A percentile compares a stretch with the other conserved stretches of the same genome.
Evolutionary conservation across 1,139 yeast genomes (phyloP).

Genomic region (Yamadazyma diospyri): DNA sequence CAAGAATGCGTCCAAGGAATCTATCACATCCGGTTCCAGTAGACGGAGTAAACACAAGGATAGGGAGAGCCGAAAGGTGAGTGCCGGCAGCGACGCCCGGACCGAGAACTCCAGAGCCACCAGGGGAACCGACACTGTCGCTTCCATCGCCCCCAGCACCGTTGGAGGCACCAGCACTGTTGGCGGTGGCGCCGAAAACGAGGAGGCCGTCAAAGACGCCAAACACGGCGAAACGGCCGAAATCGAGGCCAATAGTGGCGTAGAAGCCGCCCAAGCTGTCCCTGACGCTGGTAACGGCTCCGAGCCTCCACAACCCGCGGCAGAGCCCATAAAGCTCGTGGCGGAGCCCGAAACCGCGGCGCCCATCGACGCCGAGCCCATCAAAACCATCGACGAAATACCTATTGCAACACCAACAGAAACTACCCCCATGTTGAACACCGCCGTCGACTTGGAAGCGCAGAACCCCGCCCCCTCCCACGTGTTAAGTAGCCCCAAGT

Average conservation of each 20-base stretch:
- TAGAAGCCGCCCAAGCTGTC: not conserved
- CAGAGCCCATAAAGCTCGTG: not conserved
- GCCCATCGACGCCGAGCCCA: not conserved
- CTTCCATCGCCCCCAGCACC: not conserved
- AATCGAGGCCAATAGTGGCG: not conserved
- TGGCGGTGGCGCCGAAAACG: not conserved
- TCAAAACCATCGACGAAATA: not conserved
- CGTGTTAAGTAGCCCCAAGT: slow-evolving; percentile 16
- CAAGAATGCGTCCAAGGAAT: slow-evolving; percentile 10
- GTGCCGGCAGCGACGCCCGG: not conserved
- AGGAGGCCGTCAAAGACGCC: not conserved
- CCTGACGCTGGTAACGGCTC: not conserved
- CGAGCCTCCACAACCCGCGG: not conserved
- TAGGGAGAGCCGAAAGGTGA: not conserved
- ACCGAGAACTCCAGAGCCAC: not conserved
- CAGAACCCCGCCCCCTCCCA: slow-evolving; percentile 1
- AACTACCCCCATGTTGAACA: slow-evolving; percentile 6
- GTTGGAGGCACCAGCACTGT: not conserved
- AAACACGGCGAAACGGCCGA: not conserved
- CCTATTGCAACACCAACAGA: slow-evolving; percentile 3
- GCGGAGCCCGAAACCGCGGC: not conserved
- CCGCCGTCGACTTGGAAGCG: slow-evolving; percentile 5
- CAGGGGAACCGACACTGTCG: not conserved
- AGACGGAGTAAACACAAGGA: not conserved
- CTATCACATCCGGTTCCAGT: slow-evolving; percentile 6